Percentiles rank a stretch among this genome's conserved stretches.
phyloP scores from a whole-genome alignment of 176 grass and related monocot species.

The Aechmea fasciata region DNA sequence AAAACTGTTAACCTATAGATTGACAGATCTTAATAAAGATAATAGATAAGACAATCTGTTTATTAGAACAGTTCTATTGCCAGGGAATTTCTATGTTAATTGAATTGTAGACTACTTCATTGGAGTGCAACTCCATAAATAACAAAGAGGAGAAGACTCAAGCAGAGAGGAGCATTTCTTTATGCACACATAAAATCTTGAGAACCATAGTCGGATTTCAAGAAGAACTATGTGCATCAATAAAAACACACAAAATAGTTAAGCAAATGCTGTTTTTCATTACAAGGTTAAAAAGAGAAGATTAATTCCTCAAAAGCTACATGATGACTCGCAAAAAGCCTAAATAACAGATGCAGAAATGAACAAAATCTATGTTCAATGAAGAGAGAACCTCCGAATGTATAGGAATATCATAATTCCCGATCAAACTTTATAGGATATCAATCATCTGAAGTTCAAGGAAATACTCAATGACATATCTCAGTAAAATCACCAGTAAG shows the following conservation, averaged over 20 bases:
- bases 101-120: slow-evolving; percentile 23
- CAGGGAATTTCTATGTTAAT: neutral
- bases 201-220: slow-evolving; percentile 20
- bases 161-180: slow-evolving; percentile 23
- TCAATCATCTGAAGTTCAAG: neutral
- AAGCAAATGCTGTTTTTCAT: neutral
- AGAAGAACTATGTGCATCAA: slow-evolving; percentile 32
- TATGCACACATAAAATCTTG: slow-evolving; percentile 43
- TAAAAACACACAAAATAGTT: neutral
- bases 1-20: too few species aligned
- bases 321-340: too few species aligned
- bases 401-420: too few species aligned
- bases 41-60: too few species aligned
- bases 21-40: too few species aligned
- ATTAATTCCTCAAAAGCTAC: neutral
- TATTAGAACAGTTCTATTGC: neutral
- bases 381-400: too few species aligned
- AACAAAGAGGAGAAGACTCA: slow-evolving; percentile 23
- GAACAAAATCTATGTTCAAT: too few species aligned
- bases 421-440: neutral
- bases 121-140: slow-evolving; percentile 32
- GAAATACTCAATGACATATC: neutral
- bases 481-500: neutral
- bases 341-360: too few species aligned
- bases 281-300: neutral